Percentiles rank a stretch among this genome's conserved stretches.
Conservation (phyloP, 345 rosid genomes). For the Clausena lansium region DNA sequence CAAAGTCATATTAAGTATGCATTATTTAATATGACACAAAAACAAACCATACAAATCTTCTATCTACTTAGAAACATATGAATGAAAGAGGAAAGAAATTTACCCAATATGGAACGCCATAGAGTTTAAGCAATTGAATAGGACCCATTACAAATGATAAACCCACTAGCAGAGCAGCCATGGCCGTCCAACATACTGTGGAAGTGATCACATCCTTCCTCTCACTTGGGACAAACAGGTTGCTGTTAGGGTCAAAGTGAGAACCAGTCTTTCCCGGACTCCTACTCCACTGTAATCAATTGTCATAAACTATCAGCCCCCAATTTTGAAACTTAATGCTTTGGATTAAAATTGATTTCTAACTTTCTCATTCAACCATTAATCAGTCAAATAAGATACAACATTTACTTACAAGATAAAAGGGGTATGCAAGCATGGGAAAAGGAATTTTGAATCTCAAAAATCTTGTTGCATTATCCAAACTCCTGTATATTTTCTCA, state of each 20-base stretch:
- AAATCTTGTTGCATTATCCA: constrained; percentile 34
- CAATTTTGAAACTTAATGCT: not conserved
- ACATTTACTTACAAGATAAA: constrained; percentile 46
- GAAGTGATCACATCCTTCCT: constrained; percentile 37
- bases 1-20: not conserved
- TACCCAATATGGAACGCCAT: constrained; percentile 50
- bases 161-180: constrained; percentile 37
- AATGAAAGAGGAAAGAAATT: not conserved
- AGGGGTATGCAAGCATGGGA: constrained; percentile 56
- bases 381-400: not conserved
- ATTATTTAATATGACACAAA: not conserved
- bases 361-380: not conserved
- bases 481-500: constrained; percentile 39
- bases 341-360: not conserved
- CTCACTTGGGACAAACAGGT: constrained; percentile 37
- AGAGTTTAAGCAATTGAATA: constrained; percentile 38
- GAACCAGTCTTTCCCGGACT: constrained; percentile 52
- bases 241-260: constrained; percentile 39
- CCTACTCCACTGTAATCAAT: constrained; percentile 31
- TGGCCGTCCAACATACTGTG: constrained; percentile 34
- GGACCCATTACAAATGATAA: constrained; percentile 40
- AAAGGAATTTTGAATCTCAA: constrained; percentile 53
- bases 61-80: not conserved
- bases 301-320: constrained; percentile 4
- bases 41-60: not conserved